Evolutionary conservation across 23 red algal species (phyloP).

Genomic region (Gracilaria caudata): DNA sequence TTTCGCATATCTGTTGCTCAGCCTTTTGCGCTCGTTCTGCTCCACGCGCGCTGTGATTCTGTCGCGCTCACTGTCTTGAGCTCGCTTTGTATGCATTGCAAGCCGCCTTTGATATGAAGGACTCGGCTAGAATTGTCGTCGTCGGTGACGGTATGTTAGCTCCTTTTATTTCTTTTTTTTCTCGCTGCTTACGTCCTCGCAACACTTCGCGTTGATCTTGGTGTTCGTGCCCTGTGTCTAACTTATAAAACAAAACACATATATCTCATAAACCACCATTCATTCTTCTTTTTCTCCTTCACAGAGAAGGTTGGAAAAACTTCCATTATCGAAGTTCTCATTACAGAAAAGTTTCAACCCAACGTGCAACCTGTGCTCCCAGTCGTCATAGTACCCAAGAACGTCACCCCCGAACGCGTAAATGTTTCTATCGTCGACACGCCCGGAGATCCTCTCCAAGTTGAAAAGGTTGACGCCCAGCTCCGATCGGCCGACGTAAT

Average conservation of each 20-base stretch:
- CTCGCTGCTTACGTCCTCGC: neutral
- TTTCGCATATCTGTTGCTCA: neutral
- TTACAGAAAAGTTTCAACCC: constrained; percentile 87
- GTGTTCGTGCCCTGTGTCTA: neutral
- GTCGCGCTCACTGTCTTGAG: too few relatives aligned
- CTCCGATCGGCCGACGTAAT: constrained; percentile 83
- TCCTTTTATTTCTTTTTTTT: neutral
- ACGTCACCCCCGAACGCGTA: constrained; percentile 87
- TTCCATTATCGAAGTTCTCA: constrained; percentile 89
- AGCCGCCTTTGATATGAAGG: constrained; percentile 73
- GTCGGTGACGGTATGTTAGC: constrained; percentile 90
- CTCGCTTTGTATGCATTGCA: neutral
- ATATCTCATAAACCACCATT: neutral
- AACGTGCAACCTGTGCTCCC: constrained; percentile 84
- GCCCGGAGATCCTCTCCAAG: constrained; percentile 57
- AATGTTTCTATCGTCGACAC: constrained; percentile 99
- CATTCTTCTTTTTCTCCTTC: neutral
- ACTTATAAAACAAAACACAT: neutral
- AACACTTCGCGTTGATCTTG: neutral
- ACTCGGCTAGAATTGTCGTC: constrained; percentile 92
- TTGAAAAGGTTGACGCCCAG: constrained; percentile 59
- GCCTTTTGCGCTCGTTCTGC: neutral
- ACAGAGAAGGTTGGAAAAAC: constrained; percentile 89
- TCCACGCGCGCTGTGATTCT: neutral
- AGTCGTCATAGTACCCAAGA: constrained; percentile 86